Percentiles rank a stretch among this genome's conserved stretches.
These are phyloP conservation scores for Trametes cingulata DNA, from an alignment of 768 basidiomycete species.

Conservation along the genomic window DNA sequence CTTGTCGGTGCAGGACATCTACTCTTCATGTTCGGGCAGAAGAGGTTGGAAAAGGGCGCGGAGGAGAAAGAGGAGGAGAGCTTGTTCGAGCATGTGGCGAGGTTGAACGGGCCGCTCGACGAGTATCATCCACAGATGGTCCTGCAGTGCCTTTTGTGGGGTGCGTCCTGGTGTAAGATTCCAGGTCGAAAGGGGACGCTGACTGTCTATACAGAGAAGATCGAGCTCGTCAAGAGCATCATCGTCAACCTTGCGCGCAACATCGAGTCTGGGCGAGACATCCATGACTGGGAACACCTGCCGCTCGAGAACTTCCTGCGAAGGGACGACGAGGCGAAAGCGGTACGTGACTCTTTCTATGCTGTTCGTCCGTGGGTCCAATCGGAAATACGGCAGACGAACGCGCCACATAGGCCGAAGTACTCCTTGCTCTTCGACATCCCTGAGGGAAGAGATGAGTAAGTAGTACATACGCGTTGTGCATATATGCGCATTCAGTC, in stretches of 20 bases:
- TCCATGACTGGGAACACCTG: constrained; percentile 48
- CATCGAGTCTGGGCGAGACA: constrained; percentile 35
- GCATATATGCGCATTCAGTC: constrained; percentile 1
- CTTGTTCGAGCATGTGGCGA: constrained; percentile 81
- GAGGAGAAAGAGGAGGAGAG: constrained; percentile 38
- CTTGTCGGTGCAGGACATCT: constrained; percentile 83
- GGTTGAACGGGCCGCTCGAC: constrained; percentile 81
- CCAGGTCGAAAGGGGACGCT: background rate
- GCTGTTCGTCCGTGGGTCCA: no score
- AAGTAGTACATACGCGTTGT: constrained; percentile 23
- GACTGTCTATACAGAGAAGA: constrained; percentile 56
- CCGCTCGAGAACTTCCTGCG: constrained; percentile 59
- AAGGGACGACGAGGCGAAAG: constrained; percentile 26
- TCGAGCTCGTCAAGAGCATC: constrained; percentile 82
- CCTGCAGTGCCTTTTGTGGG: constrained; percentile 90
- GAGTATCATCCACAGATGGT: constrained; percentile 95
- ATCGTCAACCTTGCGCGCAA: constrained; percentile 63
- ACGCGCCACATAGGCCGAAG: constrained; percentile 34
- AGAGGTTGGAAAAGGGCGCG: constrained; percentile 21
- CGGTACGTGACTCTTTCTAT: constrained; percentile 11
- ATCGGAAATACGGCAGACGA: background rate
- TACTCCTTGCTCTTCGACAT: constrained; percentile 58
- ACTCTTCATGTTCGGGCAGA: constrained; percentile 75
- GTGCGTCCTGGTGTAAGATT: constrained; percentile 43
- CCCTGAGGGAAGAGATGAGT: constrained; percentile 48